Conservation (phyloP, 2,329 filamentous ascomycete genomes). For the Fusarium succisae region DNA sequence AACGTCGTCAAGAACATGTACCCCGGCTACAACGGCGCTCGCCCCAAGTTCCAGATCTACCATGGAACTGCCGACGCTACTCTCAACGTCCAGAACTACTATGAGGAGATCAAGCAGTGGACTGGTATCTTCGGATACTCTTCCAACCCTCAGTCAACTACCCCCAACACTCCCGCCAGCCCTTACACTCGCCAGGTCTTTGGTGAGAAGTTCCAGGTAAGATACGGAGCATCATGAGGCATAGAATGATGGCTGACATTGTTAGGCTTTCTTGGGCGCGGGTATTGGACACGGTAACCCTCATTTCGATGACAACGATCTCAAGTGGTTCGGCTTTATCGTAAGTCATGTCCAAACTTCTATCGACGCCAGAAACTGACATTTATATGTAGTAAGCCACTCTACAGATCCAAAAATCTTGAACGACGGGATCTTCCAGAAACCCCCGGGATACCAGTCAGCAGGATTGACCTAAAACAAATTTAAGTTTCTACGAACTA, state of each 20-base stretch:
- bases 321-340: slow-evolving; percentile 14
- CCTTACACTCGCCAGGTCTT: slow-evolving; percentile 11
- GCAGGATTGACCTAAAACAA: background rate
- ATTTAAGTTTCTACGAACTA: background rate
- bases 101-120: slow-evolving; percentile 19
- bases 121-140: slow-evolving; percentile 14
- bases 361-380: too few relatives aligned
- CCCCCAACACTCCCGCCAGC: slow-evolving; percentile 8
- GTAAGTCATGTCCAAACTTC: background rate
- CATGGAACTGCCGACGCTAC: slow-evolving; percentile 6
- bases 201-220: slow-evolving; percentile 12
- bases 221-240: fast-evolving
- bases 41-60: slow-evolving; percentile 16
- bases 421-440: fast-evolving
- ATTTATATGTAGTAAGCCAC: background rate
- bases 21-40: slow-evolving; percentile 8
- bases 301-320: slow-evolving; percentile 13
- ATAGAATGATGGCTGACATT: background rate
- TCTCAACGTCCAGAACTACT: slow-evolving; percentile 15
- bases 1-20: slow-evolving; percentile 21
- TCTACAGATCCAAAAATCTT: too few relatives aligned
- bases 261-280: background rate
- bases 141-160: background rate
- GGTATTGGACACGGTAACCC: background rate
- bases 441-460: too few relatives aligned